phyloP scores from a whole-genome alignment of 176 grass and related monocot species.

The Cocos nucifera region DNA sequence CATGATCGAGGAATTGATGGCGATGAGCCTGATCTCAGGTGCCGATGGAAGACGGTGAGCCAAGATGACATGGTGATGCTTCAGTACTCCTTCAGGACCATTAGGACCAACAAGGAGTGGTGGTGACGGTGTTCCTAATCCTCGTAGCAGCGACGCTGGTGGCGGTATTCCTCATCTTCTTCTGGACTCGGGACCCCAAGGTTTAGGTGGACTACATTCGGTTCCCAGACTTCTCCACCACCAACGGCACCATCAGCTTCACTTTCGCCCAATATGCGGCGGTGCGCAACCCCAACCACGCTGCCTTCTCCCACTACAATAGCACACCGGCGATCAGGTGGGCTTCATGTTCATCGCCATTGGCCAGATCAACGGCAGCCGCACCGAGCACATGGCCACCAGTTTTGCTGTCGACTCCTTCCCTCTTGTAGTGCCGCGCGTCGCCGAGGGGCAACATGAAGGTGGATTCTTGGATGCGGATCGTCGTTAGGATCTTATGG shows the following conservation, averaged over 20 bases:
- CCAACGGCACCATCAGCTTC: slow-evolving; percentile 71
- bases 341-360: slow-evolving; percentile 71
- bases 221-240: slow-evolving; percentile 35
- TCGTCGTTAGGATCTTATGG: slow-evolving; percentile 47
- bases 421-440: slow-evolving; percentile 4
- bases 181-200: slow-evolving; percentile 46
- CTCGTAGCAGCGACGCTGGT: too few relatives aligned
- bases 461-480: slow-evolving; percentile 61
- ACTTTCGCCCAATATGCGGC: slow-evolving; percentile 52
- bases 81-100: too few relatives aligned
- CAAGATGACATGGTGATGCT: too few relatives aligned
- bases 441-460: slow-evolving; percentile 26
- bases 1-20: too few relatives aligned
- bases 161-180: slow-evolving; percentile 17
- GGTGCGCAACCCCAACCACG: slow-evolving; percentile 77
- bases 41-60: too few relatives aligned
- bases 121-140: too few relatives aligned
- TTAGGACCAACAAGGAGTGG: too few relatives aligned
- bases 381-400: slow-evolving; percentile 55
- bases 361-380: slow-evolving; percentile 2
- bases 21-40: too few relatives aligned
- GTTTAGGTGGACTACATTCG: slow-evolving; percentile 49
- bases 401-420: slow-evolving; percentile 62
- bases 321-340: slow-evolving; percentile 42
- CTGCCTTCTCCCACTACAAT: slow-evolving; percentile 68